Evolutionary conservation across 108 stramenopile genomes (phyloP), one percentile per base, ranked within the genome.

Genomic region (Fistulifera pelliculosa): DNA sequence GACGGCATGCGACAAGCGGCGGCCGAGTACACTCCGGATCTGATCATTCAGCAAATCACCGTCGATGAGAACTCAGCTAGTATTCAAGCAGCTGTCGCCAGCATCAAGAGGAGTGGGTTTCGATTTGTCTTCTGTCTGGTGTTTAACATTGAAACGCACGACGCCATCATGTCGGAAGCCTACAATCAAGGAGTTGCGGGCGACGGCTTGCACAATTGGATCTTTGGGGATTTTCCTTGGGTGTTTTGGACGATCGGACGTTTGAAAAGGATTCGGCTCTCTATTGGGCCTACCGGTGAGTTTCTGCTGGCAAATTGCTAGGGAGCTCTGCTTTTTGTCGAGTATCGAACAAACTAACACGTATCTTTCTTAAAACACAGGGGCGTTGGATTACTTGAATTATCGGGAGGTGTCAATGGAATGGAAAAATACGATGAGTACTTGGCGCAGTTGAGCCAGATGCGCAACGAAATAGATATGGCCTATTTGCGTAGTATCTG

Each of bases 141-240:
- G 25, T 58, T 50, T 27, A 50, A 18, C 11, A 13, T 41, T n/a
- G 39, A 38, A 4, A 8, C 7, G 8, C 31, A 65, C 19, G 64
- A 71, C 24, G 41, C 14, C 15, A 13, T 80, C 7, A 66, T 80
- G 62, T 31, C 35, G 12, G 70, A 64, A 47, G 79, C 75, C 12
- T 49, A 54, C 35, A 41, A 51, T 31, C 48, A 52, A 23, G 66
- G 66, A 23, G 63, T 71, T 16, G 74, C 70, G 28, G 74, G 74
- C 24, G 57, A 62, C 18, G 74, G 74, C 0, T 65, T 68, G 24
- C 66, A 75, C 31, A 69, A 54, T 41, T 80, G 75, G 75, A 21
- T 80, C 21, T 69, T 74, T 47, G 54, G 64, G 28, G 74, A 75
- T 56, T 17, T 14, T 54, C 61, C 41, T 38, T 25, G 23, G 40